A percentile compares a stretch with the other conserved stretches of the same genome.
phyloP scores from a whole-genome alignment of 129 eudicot genomes.

The Lactuca sativa region DNA sequence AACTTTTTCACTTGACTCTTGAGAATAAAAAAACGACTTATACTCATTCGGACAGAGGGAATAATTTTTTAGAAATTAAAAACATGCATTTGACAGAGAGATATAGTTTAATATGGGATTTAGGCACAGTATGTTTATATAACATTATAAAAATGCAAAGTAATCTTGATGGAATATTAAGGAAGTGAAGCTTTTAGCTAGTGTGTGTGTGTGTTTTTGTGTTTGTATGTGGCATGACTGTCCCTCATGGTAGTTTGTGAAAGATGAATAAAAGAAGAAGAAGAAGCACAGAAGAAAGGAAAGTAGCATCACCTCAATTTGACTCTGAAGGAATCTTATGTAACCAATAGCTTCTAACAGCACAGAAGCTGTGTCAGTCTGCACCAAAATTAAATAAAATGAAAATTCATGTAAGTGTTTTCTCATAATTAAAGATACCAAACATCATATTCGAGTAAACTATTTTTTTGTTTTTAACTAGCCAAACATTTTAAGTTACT shows the following conservation, averaged over 20 bases:
- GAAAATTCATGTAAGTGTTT: neutral
- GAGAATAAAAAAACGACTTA: constrained; percentile 7
- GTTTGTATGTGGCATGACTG: constrained; percentile 40
- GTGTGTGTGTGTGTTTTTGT: constrained; percentile 12
- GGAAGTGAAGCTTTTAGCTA: constrained; percentile 25
- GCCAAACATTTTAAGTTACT: neutral
- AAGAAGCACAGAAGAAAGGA: constrained; percentile 32
- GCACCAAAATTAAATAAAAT: constrained; percentile 32
- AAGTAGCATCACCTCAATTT: constrained; percentile 79
- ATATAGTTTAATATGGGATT: constrained; percentile 20
- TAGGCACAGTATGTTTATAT: constrained; percentile 2
- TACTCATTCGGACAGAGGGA: constrained; percentile 22
- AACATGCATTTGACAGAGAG: constrained; percentile 12
- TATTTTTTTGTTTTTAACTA: neutral
- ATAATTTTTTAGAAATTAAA: constrained; percentile 18
- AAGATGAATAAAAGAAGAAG: constrained; percentile 28
- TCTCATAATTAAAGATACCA: neutral
- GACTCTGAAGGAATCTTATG: constrained; percentile 95
- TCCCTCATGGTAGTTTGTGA: constrained; percentile 45
- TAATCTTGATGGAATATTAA: constrained; percentile 28
- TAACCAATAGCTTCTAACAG: constrained; percentile 94
- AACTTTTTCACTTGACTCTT: neutral
- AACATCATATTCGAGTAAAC: neutral
- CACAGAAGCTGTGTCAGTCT: constrained; percentile 98
- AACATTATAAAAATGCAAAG: constrained; percentile 18